These are phyloP conservation scores for Schizophyllum amplum DNA, from an alignment of 1,284 basidiomycete genomes.

Conservation along the genomic window DNA sequence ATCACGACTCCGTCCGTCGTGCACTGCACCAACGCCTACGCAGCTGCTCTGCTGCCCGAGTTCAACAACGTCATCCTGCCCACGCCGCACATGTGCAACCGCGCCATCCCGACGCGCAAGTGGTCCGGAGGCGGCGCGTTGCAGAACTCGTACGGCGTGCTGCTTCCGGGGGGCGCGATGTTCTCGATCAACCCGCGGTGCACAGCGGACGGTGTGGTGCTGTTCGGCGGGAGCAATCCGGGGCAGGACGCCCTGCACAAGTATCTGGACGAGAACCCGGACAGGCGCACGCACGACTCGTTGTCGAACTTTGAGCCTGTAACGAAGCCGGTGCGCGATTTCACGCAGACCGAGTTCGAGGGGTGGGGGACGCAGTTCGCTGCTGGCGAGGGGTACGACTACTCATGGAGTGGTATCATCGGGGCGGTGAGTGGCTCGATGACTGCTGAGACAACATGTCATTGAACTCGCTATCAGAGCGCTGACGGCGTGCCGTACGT, in stretches of 20 bases:
- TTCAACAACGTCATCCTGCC: conserved; percentile 13
- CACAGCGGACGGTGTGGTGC: conserved; percentile 12
- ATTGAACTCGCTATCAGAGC: conserved; percentile 8
- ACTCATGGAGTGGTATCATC: conserved; percentile 17
- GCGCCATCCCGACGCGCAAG: conserved; percentile 14
- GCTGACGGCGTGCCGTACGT: conserved; percentile 15
- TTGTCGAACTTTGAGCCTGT: conserved; percentile 15
- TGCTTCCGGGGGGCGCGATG: conserved; percentile 8
- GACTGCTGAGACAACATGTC: not conserved
- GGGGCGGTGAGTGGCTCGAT: conserved; percentile 11
- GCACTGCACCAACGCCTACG: conserved; percentile 31
- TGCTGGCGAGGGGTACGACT: conserved; percentile 12
- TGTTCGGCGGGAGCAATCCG: conserved; percentile 16
- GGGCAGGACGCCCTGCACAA: conserved; percentile 11
- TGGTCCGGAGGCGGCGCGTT: conserved; percentile 13
- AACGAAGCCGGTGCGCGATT: conserved; percentile 12
- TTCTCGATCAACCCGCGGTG: conserved; percentile 16
- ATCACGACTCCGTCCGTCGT: conserved; percentile 21
- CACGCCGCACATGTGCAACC: conserved; percentile 14
- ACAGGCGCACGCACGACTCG: conserved; percentile 12
- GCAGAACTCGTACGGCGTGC: conserved; percentile 16
- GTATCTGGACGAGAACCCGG: conserved; percentile 13
- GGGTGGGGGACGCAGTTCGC: conserved; percentile 12
- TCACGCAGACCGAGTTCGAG: conserved; percentile 12
- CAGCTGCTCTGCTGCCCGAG: conserved; percentile 16